Evolutionary conservation across 192 early-diverging fungal species (phyloP).

Genomic region (Coemansia sp.): DNA sequence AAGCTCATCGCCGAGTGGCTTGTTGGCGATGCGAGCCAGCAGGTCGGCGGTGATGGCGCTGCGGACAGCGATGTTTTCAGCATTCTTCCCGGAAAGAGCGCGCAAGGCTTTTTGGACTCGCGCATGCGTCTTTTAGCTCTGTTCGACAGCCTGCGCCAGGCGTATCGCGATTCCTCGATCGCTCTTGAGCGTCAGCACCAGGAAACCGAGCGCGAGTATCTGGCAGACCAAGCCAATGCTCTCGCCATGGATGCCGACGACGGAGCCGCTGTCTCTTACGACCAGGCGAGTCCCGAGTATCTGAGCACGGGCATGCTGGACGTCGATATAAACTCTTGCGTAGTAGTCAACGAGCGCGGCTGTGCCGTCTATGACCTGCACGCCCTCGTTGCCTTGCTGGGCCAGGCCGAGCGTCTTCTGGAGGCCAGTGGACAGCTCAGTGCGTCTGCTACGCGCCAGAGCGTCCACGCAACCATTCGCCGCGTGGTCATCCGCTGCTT

Average conservation of each 20-base stretch:
- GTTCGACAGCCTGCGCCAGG: constrained; percentile 44
- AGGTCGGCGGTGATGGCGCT: not conserved
- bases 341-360: constrained; percentile 57
- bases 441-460: constrained; percentile 46
- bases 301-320: constrained; percentile 71
- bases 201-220: constrained; percentile 24
- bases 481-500: constrained; percentile 63
- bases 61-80: constrained; percentile 24
- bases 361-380: constrained; percentile 68
- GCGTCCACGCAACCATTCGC: constrained; percentile 57
- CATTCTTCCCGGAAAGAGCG: constrained; percentile 13
- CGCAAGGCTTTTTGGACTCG: constrained; percentile 35
- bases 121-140: constrained; percentile 45
- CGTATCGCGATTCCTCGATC: constrained; percentile 32
- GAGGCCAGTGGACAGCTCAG: constrained; percentile 52
- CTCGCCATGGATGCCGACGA: constrained; percentile 31
- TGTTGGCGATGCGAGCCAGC: constrained; percentile 35
- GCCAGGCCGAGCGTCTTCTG: constrained; percentile 41
- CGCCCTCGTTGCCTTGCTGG: constrained; percentile 61
- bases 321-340: constrained; percentile 54
- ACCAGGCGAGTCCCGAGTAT: constrained; percentile 58
- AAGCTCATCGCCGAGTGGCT: constrained; percentile 50
- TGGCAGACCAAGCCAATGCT: not conserved
- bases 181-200: constrained; percentile 25
- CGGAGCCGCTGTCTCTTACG: not conserved